These are phyloP conservation scores for Aspergillus vadensis DNA, from an alignment of 2,329 filamentous ascomycete genomes.

Conservation along the genomic window DNA sequence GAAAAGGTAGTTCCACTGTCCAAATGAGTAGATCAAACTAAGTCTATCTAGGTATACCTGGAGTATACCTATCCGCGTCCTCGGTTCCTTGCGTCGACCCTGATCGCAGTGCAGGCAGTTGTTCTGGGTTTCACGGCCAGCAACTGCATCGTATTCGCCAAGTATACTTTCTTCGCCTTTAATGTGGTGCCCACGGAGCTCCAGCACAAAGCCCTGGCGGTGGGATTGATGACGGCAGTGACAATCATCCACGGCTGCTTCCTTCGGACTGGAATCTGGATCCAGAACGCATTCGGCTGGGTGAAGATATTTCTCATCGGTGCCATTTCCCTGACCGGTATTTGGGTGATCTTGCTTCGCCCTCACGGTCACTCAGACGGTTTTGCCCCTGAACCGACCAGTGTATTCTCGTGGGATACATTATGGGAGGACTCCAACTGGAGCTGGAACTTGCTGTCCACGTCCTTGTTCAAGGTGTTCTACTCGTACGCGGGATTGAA, in stretches of 20 bases:
- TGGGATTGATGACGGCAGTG: constrained; percentile 58
- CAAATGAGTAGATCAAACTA: constrained; percentile 29
- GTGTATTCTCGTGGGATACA: constrained; percentile 49
- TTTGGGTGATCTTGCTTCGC: constrained; percentile 59
- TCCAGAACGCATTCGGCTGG: constrained; percentile 66
- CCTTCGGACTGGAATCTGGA: constrained; percentile 57
- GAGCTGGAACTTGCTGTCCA: constrained; percentile 69
- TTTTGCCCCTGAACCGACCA: background rate
- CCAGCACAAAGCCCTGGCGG: constrained; percentile 58
- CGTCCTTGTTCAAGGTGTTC: constrained; percentile 63
- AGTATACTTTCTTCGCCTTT: constrained; percentile 64
- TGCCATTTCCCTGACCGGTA: constrained; percentile 63
- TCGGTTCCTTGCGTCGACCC: constrained; percentile 63
- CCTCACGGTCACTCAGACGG: constrained; percentile 24
- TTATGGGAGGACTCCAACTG: constrained; percentile 68
- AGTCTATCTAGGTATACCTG: constrained; percentile 60
- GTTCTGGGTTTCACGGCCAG: constrained; percentile 68
- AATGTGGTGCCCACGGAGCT: constrained; percentile 54
- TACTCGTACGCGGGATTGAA: constrained; percentile 69
- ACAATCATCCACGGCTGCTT: constrained; percentile 63
- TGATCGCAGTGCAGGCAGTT: constrained; percentile 65
- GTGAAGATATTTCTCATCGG: constrained; percentile 62
- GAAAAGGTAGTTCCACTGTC: constrained; percentile 57
- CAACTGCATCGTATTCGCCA: constrained; percentile 70
- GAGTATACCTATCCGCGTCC: constrained; percentile 68